These are phyloP conservation scores for Chloropicon primus DNA, from an alignment of 139 green algal genomes.

Conservation along the genomic window DNA sequence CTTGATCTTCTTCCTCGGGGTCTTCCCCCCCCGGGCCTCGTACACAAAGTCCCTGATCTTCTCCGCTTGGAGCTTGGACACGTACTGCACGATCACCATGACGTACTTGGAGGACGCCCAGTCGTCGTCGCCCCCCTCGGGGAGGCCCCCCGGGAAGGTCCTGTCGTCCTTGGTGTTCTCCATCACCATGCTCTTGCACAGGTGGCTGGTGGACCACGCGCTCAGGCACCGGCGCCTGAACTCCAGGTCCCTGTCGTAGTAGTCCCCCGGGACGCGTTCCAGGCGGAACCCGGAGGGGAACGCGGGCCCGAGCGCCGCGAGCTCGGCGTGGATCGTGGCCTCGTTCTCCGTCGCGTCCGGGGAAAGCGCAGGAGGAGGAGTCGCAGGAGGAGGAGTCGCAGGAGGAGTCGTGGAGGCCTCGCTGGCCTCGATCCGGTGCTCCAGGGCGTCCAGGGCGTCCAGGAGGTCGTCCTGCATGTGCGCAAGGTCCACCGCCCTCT, in stretches of 20 bases:
- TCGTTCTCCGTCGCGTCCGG: not conserved
- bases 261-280: constrained; percentile 26
- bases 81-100: constrained; percentile 73
- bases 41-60: constrained; percentile 55
- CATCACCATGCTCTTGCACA: constrained; percentile 88
- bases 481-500: no score
- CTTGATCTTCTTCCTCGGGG: constrained; percentile 65
- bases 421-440: no score
- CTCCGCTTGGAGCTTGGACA: constrained; percentile 48
- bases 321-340: not conserved
- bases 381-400: not conserved
- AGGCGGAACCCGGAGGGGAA: not conserved
- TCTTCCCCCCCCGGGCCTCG: constrained; percentile 29
- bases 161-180: constrained; percentile 46
- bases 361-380: not conserved
- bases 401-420: no score
- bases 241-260: constrained; percentile 68
- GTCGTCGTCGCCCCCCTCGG: constrained; percentile 10
- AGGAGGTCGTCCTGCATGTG: no score
- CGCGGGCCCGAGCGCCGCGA: not conserved
- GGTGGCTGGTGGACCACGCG: constrained; percentile 42
- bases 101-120: constrained; percentile 57
- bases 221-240: constrained; percentile 29
- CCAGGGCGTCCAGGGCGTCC: no score
- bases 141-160: not conserved